phyloP scores from a whole-genome alignment of 352 stramenopile species.

The Globisporangium cystogenes region DNA sequence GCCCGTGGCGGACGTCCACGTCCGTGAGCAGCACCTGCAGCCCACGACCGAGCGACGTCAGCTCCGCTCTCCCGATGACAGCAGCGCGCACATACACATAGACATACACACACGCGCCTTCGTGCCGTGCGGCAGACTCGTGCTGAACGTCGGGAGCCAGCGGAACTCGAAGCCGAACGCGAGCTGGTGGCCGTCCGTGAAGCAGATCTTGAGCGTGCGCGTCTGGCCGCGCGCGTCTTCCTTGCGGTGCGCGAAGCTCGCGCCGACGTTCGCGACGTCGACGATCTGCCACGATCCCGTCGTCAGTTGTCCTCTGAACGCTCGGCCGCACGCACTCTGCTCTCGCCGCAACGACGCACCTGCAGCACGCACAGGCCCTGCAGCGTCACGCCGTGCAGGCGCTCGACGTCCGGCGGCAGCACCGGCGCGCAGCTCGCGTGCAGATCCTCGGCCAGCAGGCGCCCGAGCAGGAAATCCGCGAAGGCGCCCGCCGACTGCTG shows the following conservation, averaged over 20 bases:
- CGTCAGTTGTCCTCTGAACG: no score
- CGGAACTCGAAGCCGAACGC: slow-evolving; percentile 72
- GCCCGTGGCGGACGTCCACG: slow-evolving; percentile 57
- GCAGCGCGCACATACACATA: neutral
- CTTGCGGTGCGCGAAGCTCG: slow-evolving; percentile 65
- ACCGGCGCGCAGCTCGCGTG: slow-evolving; percentile 59
- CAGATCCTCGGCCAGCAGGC: slow-evolving; percentile 59
- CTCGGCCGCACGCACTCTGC: no score
- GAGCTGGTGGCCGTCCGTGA: slow-evolving; percentile 75
- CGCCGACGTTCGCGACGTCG: slow-evolving; percentile 73
- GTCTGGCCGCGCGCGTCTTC: slow-evolving; percentile 54
- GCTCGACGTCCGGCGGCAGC: slow-evolving; percentile 38
- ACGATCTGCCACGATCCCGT: no score
- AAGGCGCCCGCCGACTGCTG: slow-evolving; percentile 16
- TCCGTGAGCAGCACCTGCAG: slow-evolving; percentile 53
- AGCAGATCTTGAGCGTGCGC: slow-evolving; percentile 76
- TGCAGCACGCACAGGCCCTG: slow-evolving; percentile 72
- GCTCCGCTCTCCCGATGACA: neutral
- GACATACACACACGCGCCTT: slow-evolving; percentile 32
- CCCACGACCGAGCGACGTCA: neutral
- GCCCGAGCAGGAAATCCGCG: slow-evolving; percentile 47
- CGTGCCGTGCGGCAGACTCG: slow-evolving; percentile 45
- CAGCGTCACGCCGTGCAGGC: slow-evolving; percentile 46
- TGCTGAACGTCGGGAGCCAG: slow-evolving; percentile 44
- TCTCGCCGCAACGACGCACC: slow-evolving; percentile 15